Evolutionary conservation across 2,329 filamentous ascomycete genomes (phyloP).

Genomic region (Xylaria sp.): DNA sequence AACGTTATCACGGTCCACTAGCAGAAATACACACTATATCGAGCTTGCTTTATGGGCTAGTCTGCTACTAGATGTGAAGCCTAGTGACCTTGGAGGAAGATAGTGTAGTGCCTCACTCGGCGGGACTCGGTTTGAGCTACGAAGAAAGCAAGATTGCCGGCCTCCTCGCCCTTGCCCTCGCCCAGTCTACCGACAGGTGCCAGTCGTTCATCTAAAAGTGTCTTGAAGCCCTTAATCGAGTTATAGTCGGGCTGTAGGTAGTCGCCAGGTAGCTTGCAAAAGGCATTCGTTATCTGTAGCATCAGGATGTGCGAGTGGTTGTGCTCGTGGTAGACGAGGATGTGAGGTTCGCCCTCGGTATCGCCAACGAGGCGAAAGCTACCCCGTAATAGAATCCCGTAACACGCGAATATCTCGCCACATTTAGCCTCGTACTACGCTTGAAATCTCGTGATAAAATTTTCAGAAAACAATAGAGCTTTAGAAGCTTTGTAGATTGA

Average conservation of each 20-base stretch:
- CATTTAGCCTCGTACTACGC: not conserved
- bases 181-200: conserved; percentile 90
- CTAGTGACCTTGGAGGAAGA: not conserved
- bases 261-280: conserved; percentile 98
- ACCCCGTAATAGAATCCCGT: not conserved
- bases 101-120: not conserved
- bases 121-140: not conserved
- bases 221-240: conserved; percentile 94
- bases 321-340: conserved; percentile 98
- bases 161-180: conserved; percentile 76
- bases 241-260: conserved; percentile 91
- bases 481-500: not conserved
- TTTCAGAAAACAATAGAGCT: not conserved
- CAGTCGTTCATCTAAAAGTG: conserved; percentile 88
- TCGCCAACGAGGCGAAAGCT: not conserved
- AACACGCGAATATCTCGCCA: not conserved
- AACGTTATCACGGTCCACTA: not conserved
- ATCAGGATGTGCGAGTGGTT: conserved; percentile 99
- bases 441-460: not conserved
- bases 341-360: conserved; percentile 49
- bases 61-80: not conserved
- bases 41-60: not conserved
- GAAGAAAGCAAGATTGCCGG: conserved; percentile 59
- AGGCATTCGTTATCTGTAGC: conserved; percentile 99
- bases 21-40: not conserved